These are phyloP conservation scores for Babesia bovis DNA, from an alignment of 169 alveolate genomes.

Conservation along the genomic window DNA sequence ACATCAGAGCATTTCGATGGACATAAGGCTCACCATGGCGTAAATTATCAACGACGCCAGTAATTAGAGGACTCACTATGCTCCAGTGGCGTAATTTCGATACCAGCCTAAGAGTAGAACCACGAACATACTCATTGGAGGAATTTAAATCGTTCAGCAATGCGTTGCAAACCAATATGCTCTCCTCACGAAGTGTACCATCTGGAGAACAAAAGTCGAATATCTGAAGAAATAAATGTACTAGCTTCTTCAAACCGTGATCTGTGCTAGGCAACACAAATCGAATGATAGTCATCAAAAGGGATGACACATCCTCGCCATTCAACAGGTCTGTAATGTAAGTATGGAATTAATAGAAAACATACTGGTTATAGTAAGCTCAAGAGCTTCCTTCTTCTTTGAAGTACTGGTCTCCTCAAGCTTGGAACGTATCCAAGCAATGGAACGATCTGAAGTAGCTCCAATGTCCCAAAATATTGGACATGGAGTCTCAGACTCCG, in stretches of 20 bases:
- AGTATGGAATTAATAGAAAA: not conserved
- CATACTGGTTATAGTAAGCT: conserved; percentile 65
- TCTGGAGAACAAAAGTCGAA: conserved; percentile 91
- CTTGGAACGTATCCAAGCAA: conserved; percentile 59
- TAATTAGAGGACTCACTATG: conserved; percentile 88
- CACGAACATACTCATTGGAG: conserved; percentile 95
- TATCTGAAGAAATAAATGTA: conserved; percentile 92
- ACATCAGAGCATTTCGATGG: conserved; percentile 90
- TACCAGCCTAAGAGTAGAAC: conserved; percentile 91
- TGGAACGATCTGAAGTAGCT: conserved; percentile 19
- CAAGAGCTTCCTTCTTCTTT: conserved; percentile 74
- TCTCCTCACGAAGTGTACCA: conserved; percentile 94
- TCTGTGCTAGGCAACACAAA: conserved; percentile 79
- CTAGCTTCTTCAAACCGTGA: conserved; percentile 87
- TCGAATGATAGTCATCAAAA: conserved; percentile 81
- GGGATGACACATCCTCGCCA: conserved; percentile 72
- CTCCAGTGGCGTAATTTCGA: conserved; percentile 87
- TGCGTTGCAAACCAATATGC: conserved; percentile 95
- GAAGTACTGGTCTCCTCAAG: conserved; percentile 67
- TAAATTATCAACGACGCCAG: conserved; percentile 89
- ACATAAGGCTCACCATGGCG: conserved; percentile 91
- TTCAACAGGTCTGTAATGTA: conserved; percentile 53
- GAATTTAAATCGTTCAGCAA: conserved; percentile 91
- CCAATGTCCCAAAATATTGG: conserved; percentile 58
- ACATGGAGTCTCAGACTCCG: conserved; percentile 55